Evolutionary conservation across 1,139 yeast species (phyloP), one percentile per base, ranked within the genome.

Genomic region (Hyphopichia wangnamkhiaoensis): DNA sequence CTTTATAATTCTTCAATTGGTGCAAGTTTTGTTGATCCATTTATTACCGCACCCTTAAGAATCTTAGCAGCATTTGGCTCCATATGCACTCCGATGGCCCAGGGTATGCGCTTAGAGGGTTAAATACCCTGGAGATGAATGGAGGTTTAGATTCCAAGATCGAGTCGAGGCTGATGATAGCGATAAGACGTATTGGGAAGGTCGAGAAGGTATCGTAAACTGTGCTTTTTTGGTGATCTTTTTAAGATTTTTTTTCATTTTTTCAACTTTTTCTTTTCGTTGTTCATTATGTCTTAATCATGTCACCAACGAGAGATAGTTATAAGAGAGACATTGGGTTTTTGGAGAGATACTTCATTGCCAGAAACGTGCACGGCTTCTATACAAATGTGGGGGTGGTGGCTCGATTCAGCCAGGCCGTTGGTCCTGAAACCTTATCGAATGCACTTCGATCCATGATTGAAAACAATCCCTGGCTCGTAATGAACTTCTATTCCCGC

Each of bases 331-430:
- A 12, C 15, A 16, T 17, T 18, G 35, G 35, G 15, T 33, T 15
- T n/a, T 46, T 56, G 24, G 71, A 66, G 35, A 41, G 59, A 21
- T 59, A 50, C 40, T 58, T 59, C 42, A 48, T 65, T 18, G 54
- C 63, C 42, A 47, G 70, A 18, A 57, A 56, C 18, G 41, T 47
- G 5, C 50, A 52, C 30, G 42, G 43, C 1, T 46, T 46, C 33
- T 67, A 63, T 35, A 44, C 62, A 12, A 67, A 65, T 43, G 63
- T 61, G 44, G 59, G 54, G 31, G 40, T 66, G 13, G 47, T 59
- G 1, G 66, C 55, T 4, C 48, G 50, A 26, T 62, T 60, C 43
- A 57, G 49, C 33, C 34, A 41, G 2, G 42, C 30, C 1, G 38
- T 65, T 2, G 42, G 52, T n/a, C 43, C 40, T 9, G 46, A 33